These are phyloP conservation scores for Lentinula lateritia DNA, from an alignment of 768 basidiomycete genomes.

Conservation along the genomic window DNA sequence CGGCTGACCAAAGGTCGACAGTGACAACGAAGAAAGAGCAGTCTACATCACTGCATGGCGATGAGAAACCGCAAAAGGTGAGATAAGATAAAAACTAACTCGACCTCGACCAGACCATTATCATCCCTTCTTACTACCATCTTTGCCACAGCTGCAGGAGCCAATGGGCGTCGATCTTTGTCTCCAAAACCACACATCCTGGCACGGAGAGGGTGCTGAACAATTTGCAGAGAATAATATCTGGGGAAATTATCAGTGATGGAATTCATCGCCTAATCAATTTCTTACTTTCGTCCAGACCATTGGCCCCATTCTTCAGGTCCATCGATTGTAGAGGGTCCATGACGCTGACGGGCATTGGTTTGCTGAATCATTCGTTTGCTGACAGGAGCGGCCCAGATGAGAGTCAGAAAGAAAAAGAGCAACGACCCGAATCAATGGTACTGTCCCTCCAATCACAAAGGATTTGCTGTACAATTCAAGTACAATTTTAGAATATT, in stretches of 20 bases:
- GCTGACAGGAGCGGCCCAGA: background rate
- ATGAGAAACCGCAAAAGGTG: constrained; percentile 11
- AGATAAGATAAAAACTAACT: constrained; percentile 44
- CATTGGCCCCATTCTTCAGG: constrained; percentile 71
- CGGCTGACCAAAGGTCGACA: constrained; percentile 89
- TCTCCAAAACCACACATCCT: constrained; percentile 97
- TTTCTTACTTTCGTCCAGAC: constrained; percentile 53
- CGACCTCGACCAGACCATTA: constrained; percentile 61
- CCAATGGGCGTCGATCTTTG: constrained; percentile 91
- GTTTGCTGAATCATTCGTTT: constrained; percentile 64
- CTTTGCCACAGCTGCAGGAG: constrained; percentile 85
- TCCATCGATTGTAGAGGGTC: constrained; percentile 26
- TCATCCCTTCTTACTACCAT: constrained; percentile 71
- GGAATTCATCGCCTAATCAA: constrained; percentile 7
- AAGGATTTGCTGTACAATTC: background rate
- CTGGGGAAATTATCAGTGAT: constrained; percentile 28
- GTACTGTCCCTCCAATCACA: constrained; percentile 3
- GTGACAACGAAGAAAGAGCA: constrained; percentile 86
- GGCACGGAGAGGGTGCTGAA: constrained; percentile 85
- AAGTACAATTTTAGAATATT: background rate
- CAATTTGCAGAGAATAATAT: constrained; percentile 77
- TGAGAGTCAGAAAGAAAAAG: constrained; percentile 1
- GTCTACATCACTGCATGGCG: constrained; percentile 63
- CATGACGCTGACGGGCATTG: constrained; percentile 36
- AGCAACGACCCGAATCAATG: constrained; percentile 1